These are phyloP conservation scores for Rhododendron ovatum DNA, from an alignment of 148 eudicot genomes.

Conservation along the genomic window DNA sequence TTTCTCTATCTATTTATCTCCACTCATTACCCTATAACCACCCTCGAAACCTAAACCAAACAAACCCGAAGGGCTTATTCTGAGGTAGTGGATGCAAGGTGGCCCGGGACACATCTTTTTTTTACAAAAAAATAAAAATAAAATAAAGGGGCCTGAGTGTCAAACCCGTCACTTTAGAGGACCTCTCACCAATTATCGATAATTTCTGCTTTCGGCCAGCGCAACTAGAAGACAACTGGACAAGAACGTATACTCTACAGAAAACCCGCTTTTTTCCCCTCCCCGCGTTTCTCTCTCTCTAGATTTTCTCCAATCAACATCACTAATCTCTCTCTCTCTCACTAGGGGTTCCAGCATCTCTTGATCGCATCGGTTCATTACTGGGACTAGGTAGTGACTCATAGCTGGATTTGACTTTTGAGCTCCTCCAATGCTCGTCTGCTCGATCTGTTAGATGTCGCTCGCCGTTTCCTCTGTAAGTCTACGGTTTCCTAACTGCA, in stretches of 20 bases:
- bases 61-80: too few relatives aligned
- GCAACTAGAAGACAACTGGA: slow-evolving; percentile 32
- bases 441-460: slow-evolving; percentile 31
- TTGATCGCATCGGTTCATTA: slow-evolving; percentile 13
- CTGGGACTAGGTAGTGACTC: neutral
- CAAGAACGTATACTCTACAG: slow-evolving; percentile 15
- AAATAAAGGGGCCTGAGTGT: neutral
- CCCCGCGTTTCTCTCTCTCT: slow-evolving; percentile 29
- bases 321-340: neutral
- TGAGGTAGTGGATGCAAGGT: too few relatives aligned
- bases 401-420: slow-evolving; percentile 7
- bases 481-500: neutral
- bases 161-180: neutral
- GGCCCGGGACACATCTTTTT: too few relatives aligned
- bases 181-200: slow-evolving; percentile 11
- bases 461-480: slow-evolving; percentile 28
- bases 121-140: too few relatives aligned
- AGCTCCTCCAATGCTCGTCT: slow-evolving; percentile 12
- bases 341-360: slow-evolving; percentile 15
- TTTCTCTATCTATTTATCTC: too few relatives aligned
- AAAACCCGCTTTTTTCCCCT: slow-evolving; percentile 29
- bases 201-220: neutral
- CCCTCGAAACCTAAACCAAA: too few relatives aligned
- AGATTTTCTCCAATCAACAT: slow-evolving; percentile 23
- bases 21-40: too few relatives aligned